phyloP scores from a whole-genome alignment of 2,329 filamentous ascomycete species.

The Diaporthe citri region DNA sequence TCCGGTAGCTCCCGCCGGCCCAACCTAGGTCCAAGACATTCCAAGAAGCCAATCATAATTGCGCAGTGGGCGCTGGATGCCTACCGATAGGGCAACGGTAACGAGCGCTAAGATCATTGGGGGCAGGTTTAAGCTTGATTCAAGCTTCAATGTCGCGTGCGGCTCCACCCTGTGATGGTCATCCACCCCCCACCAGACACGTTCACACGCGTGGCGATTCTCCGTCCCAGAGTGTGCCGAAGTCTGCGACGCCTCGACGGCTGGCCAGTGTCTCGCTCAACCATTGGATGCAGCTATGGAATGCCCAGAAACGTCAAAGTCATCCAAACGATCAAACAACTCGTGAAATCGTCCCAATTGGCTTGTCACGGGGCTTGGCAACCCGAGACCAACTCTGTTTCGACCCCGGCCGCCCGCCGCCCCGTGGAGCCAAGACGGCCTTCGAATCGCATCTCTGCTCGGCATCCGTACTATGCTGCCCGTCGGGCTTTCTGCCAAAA shows the following conservation, averaged over 20 bases:
- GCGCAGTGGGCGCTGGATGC: not conserved
- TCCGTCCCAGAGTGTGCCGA: constrained; percentile 11
- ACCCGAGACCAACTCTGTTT: constrained; percentile 36
- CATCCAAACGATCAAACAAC: constrained; percentile 36
- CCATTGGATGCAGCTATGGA: not conserved
- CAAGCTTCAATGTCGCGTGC: not conserved
- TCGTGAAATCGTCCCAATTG: constrained; percentile 36
- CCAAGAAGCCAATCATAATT: not conserved
- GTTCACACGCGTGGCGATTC: not conserved
- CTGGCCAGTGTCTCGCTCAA: not conserved
- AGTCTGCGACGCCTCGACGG: constrained; percentile 24
- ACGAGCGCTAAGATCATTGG: constrained; percentile 9
- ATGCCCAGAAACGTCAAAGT: constrained; percentile 20
- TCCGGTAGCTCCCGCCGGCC: constrained; percentile 25
- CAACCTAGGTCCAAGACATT: not conserved
- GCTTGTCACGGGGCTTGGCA: constrained; percentile 34
- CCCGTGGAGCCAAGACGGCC: constrained; percentile 6
- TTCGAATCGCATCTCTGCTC: constrained; percentile 32
- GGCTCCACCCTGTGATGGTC: not conserved
- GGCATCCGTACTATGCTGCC: constrained; percentile 11
- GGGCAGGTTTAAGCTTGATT: constrained; percentile 8
- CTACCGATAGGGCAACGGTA: constrained; percentile 19
- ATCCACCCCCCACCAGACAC: not conserved
- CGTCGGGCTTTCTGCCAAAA: constrained; percentile 3
- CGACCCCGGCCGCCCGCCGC: constrained; percentile 10